A percentile compares a stretch with the other conserved stretches of the same genome.
These are phyloP conservation scores for Coelastrella sp. DNA, from an alignment of 139 green algal species.

Conservation along the genomic window DNA sequence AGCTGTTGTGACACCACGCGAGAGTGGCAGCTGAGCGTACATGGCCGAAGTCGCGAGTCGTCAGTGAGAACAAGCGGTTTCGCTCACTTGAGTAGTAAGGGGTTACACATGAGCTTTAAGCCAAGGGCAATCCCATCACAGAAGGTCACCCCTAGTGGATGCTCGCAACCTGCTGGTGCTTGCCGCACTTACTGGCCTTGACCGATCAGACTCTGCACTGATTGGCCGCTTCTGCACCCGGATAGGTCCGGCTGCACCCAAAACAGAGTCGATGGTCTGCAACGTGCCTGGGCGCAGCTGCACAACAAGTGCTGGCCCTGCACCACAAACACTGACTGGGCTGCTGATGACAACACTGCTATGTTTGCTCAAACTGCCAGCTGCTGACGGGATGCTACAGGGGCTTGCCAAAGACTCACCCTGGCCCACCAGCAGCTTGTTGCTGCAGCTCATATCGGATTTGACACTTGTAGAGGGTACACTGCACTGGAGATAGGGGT, in stretches of 20 bases:
- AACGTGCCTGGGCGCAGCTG: background rate
- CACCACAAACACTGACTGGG: background rate
- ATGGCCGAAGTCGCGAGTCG: no score
- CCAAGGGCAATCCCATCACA: background rate
- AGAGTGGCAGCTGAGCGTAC: background rate
- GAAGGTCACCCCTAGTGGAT: background rate
- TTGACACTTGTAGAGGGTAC: no score
- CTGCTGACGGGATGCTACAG: no score
- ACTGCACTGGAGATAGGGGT: no score
- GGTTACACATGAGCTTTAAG: background rate
- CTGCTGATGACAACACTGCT: background rate
- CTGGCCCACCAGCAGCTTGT: no score
- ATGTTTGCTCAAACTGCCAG: no score
- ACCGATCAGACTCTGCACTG: background rate
- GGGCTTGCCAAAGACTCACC: no score
- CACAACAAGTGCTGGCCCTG: background rate
- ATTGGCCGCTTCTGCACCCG: background rate
- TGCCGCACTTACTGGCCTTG: constrained; percentile 9
- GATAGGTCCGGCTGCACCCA: background rate
- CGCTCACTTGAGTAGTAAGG: no score
- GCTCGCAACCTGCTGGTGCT: constrained; percentile 12
- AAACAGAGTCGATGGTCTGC: background rate
- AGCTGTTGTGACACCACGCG: background rate
- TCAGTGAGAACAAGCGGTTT: no score
- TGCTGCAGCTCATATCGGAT: no score